A percentile compares a stretch with the other conserved stretches of the same genome.
These are phyloP conservation scores for Aquilaria sinensis DNA, from an alignment of 345 rosid genomes.

Conservation along the genomic window DNA sequence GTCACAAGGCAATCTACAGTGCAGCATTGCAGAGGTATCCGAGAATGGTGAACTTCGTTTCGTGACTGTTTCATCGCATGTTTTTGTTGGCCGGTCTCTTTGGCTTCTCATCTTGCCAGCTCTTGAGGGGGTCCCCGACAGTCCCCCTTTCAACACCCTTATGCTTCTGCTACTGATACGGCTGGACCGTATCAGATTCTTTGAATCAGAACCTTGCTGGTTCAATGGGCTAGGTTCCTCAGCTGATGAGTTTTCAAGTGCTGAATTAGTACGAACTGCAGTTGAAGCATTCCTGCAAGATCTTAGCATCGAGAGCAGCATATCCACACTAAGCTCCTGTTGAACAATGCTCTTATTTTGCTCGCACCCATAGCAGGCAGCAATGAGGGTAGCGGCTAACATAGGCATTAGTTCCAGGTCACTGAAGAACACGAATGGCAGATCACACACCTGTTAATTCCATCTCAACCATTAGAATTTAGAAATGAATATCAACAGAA, in stretches of 20 bases:
- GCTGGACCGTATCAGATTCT: slow-evolving; percentile 22
- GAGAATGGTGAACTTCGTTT: slow-evolving; percentile 27
- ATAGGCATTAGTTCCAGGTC: slow-evolving; percentile 67
- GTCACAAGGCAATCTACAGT: slow-evolving; percentile 45
- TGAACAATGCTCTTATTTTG: slow-evolving; percentile 61
- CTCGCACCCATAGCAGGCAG: slow-evolving; percentile 64
- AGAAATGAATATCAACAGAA: slow-evolving; percentile 1
- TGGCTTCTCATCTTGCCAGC: slow-evolving; percentile 45
- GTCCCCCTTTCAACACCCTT: slow-evolving; percentile 23
- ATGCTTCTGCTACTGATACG: slow-evolving; percentile 30
- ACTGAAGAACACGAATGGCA: slow-evolving; percentile 70
- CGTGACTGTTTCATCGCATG: slow-evolving; percentile 33
- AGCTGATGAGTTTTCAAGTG: slow-evolving; percentile 19
- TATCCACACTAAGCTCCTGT: slow-evolving; percentile 68
- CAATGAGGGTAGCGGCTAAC: slow-evolving; percentile 53
- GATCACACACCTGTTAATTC: slow-evolving; percentile 60
- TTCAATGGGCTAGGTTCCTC: slow-evolving; percentile 33
- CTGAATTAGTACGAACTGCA: slow-evolving; percentile 18
- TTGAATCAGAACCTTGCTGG: slow-evolving; percentile 35
- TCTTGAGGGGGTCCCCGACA: slow-evolving; percentile 30
- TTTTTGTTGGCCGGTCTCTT: slow-evolving; percentile 37
- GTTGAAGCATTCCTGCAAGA: slow-evolving; percentile 49
- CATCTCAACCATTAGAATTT: slow-evolving; percentile 18
- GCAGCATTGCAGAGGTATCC: slow-evolving; percentile 39
- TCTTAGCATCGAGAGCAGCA: slow-evolving; percentile 55